Conservation (phyloP, 345 rosid species). For the Rhodamnia rubescens region DNA sequence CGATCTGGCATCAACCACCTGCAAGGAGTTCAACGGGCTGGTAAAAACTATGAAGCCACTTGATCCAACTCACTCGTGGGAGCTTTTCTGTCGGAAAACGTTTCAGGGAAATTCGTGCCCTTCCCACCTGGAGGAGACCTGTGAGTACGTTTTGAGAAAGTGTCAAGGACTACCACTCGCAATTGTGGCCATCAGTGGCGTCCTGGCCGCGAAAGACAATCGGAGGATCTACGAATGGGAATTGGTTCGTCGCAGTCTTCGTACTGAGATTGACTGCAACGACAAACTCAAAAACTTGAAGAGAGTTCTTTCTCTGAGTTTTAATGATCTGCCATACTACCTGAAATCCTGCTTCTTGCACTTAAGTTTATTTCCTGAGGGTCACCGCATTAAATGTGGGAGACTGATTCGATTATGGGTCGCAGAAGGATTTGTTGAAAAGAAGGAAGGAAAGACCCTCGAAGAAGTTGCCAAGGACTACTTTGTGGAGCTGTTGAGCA, state of each 20-base stretch:
- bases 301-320: slow-evolving; percentile 25
- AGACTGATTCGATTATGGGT: slow-evolving; percentile 31
- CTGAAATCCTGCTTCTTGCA: slow-evolving; percentile 30
- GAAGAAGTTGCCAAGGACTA: slow-evolving; percentile 36
- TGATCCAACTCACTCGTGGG: slow-evolving; percentile 14
- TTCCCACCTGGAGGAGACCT: slow-evolving; percentile 13
- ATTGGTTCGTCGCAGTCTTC: slow-evolving; percentile 11
- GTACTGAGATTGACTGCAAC: slow-evolving; percentile 19
- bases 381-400: slow-evolving; percentile 4
- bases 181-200: slow-evolving; percentile 35
- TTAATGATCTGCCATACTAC: slow-evolving; percentile 30
- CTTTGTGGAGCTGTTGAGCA: slow-evolving; percentile 23
- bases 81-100: slow-evolving; percentile 20
- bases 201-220: slow-evolving; percentile 19
- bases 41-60: slow-evolving; percentile 18
- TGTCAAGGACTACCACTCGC: slow-evolving; percentile 37
- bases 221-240: slow-evolving; percentile 25
- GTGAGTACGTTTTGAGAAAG: slow-evolving; percentile 10
- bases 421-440: slow-evolving; percentile 29
- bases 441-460: slow-evolving; percentile 20
- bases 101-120: slow-evolving; percentile 19
- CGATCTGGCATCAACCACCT: slow-evolving; percentile 7
- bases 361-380: slow-evolving; percentile 31
- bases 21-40: slow-evolving; percentile 10
- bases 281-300: slow-evolving; percentile 12